These are phyloP conservation scores for Rhodotorula toruloides DNA, from an alignment of 768 basidiomycete species.

Conservation along the genomic window DNA sequence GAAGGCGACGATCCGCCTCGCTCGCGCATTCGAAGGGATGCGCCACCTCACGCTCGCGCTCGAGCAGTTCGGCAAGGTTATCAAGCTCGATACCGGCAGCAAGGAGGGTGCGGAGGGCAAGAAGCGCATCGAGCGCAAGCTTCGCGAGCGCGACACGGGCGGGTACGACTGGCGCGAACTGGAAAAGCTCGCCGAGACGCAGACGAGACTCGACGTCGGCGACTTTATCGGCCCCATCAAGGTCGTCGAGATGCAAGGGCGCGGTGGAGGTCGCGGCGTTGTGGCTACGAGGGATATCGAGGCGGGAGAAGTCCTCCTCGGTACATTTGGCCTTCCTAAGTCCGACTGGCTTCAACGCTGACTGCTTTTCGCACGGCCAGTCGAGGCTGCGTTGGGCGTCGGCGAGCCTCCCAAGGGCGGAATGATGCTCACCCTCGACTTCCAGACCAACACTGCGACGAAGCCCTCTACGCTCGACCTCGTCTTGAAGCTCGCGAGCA, in stretches of 20 bases:
- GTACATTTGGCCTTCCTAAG: not conserved
- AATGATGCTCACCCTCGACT: not conserved
- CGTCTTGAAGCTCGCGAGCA: not conserved
- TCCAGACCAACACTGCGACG: not conserved
- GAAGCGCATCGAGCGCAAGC: not conserved
- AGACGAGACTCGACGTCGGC: not conserved
- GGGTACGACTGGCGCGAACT: conserved; percentile 8
- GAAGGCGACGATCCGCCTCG: conserved; percentile 59
- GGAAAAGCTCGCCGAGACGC: not conserved
- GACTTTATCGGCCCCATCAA: conserved; percentile 19
- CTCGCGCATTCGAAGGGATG: conserved; percentile 4
- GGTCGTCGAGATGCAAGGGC: not conserved
- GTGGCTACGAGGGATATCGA: conserved; percentile 23
- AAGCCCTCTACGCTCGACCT: not conserved
- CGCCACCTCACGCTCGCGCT: not conserved
- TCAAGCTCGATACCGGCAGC: not conserved
- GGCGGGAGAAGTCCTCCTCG: conserved; percentile 20
- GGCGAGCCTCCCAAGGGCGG: not conserved
- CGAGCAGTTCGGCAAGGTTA: not conserved
- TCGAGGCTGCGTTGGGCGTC: not conserved
- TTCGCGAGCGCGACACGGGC: not conserved
- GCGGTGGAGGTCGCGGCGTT: conserved; percentile 19
- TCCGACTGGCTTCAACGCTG: not conserved
- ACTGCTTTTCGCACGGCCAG: not conserved
- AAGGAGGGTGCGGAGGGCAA: not conserved